These are phyloP conservation scores for Rhizopogon vinicolor DNA, from an alignment of 768 basidiomycete species.

Conservation along the genomic window DNA sequence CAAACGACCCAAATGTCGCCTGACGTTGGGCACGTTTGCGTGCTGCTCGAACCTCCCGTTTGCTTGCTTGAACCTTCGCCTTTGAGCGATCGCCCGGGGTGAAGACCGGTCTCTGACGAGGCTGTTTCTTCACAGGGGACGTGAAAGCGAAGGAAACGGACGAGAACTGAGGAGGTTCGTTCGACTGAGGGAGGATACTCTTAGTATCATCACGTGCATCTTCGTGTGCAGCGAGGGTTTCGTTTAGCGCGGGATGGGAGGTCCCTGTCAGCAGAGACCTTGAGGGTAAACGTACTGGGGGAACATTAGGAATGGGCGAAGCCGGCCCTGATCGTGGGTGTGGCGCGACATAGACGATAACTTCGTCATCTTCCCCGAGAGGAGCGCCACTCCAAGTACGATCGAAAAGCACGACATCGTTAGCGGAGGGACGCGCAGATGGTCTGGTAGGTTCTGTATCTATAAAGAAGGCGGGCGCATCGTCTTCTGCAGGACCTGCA, in stretches of 20 bases:
- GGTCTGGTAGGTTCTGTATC: constrained; percentile 33
- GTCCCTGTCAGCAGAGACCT: constrained; percentile 24
- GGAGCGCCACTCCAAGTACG: constrained; percentile 11
- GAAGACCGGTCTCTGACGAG: constrained; percentile 27
- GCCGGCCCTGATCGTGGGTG: constrained; percentile 43
- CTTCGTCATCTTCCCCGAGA: constrained; percentile 52
- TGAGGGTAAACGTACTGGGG: constrained; percentile 12
- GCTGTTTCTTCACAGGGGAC: constrained; percentile 10
- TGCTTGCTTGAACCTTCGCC: constrained; percentile 19
- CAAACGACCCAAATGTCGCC: constrained; percentile 41
- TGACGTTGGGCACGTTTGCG: constrained; percentile 20
- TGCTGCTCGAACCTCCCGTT: constrained; percentile 6
- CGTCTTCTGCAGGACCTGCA: background rate
- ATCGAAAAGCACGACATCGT: constrained; percentile 20
- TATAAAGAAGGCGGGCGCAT: constrained; percentile 27
- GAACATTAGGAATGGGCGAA: constrained; percentile 11
- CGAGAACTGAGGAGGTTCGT: constrained; percentile 18
- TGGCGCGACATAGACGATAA: constrained; percentile 76
- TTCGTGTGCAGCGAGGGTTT: background rate
- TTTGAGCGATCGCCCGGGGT: constrained; percentile 19
- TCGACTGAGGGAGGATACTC: background rate
- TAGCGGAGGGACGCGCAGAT: constrained; percentile 2
- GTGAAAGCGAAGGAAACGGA: constrained; percentile 19
- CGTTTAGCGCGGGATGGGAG: constrained; percentile 2
- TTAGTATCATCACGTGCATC: background rate